Percentiles rank a stretch among this genome's conserved stretches.
Evolutionary conservation across 768 basidiomycete species (phyloP).

Genomic region (Guyanaporus albipodus): DNA sequence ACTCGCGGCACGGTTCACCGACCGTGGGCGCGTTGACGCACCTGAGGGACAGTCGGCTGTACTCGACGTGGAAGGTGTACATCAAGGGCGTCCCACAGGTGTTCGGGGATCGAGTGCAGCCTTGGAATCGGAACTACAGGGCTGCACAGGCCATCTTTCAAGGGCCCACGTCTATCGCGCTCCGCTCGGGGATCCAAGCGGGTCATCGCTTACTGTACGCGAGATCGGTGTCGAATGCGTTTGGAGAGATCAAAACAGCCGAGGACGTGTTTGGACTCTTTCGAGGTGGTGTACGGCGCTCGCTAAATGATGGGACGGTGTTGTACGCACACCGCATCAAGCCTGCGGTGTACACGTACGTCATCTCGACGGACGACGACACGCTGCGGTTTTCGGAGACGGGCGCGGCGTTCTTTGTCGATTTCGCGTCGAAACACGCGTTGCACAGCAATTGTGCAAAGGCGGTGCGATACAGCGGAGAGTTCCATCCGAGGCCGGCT

Average conservation of each 20-base stretch:
- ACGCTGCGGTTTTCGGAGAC: conserved; percentile 83
- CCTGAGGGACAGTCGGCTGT: conserved; percentile 57
- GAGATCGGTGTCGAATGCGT: conserved; percentile 56
- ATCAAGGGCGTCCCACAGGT: conserved; percentile 54
- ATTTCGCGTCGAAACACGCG: conserved; percentile 84
- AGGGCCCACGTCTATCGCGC: conserved; percentile 56
- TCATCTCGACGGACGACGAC: conserved; percentile 72
- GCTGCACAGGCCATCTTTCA: conserved; percentile 70
- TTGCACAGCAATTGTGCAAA: conserved; percentile 72
- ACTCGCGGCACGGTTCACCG: conserved; percentile 66
- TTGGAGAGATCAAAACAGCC: conserved; percentile 52
- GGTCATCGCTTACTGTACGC: conserved; percentile 75
- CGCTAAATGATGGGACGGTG: conserved; percentile 9
- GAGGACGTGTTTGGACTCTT: conserved; percentile 51
- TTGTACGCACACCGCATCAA: conserved; percentile 52
- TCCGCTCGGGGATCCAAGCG: conserved; percentile 66
- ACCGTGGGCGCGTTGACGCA: conserved; percentile 63
- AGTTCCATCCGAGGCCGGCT: conserved; percentile 71
- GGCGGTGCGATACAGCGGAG: conserved; percentile 67
- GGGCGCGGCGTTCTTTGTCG: conserved; percentile 82
- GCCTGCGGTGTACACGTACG: conserved; percentile 82
- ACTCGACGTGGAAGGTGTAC: conserved; percentile 77
- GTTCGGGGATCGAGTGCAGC: conserved; percentile 58
- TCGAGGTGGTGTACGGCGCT: conserved; percentile 36
- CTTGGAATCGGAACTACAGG: conserved; percentile 64